phyloP scores from a whole-genome alignment of 768 basidiomycete genomes.

The Inosperma sp. region DNA sequence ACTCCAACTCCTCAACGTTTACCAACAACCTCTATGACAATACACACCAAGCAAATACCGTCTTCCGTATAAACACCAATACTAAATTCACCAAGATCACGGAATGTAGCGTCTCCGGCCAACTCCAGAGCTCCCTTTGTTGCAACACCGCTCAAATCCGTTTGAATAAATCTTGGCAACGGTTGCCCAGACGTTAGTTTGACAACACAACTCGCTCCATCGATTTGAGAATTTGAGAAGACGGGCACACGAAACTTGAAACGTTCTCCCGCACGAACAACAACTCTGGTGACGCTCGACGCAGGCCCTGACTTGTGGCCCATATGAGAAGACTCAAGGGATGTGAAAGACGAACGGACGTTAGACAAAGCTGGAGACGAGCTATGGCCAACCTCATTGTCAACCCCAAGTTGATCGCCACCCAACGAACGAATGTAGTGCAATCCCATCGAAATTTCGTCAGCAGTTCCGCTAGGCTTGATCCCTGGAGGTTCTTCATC shows the following conservation, averaged over 20 bases:
- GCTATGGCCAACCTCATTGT: conserved; percentile 15
- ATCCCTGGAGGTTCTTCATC: conserved; percentile 18
- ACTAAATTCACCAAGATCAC: conserved; percentile 50
- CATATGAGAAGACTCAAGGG: conserved; percentile 55
- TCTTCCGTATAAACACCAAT: conserved; percentile 52
- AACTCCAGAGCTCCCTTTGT: conserved; percentile 52
- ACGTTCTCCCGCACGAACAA: conserved; percentile 52
- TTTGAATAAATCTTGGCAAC: conserved; percentile 53
- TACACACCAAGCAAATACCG: conserved; percentile 49
- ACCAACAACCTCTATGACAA: conserved; percentile 52
- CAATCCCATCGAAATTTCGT: conserved; percentile 65
- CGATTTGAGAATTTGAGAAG: conserved; percentile 20
- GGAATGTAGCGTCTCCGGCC: conserved; percentile 45
- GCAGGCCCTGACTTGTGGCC: conserved; percentile 33
- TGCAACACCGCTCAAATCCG: conserved; percentile 42
- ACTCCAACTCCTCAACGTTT: conserved; percentile 17
- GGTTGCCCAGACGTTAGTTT: conserved; percentile 47
- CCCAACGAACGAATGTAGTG: conserved; percentile 70
- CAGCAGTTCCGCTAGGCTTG: conserved; percentile 43
- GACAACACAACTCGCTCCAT: conserved; percentile 40
- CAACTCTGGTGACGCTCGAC: conserved; percentile 36
- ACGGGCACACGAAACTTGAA: conserved; percentile 57
- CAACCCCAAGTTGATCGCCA: conserved; percentile 37
- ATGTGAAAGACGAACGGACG: conserved; percentile 55
- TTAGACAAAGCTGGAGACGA: conserved; percentile 37